These are phyloP conservation scores for Cercospora sp. DNA, from an alignment of 2,329 filamentous ascomycete genomes.

Conservation along the genomic window DNA sequence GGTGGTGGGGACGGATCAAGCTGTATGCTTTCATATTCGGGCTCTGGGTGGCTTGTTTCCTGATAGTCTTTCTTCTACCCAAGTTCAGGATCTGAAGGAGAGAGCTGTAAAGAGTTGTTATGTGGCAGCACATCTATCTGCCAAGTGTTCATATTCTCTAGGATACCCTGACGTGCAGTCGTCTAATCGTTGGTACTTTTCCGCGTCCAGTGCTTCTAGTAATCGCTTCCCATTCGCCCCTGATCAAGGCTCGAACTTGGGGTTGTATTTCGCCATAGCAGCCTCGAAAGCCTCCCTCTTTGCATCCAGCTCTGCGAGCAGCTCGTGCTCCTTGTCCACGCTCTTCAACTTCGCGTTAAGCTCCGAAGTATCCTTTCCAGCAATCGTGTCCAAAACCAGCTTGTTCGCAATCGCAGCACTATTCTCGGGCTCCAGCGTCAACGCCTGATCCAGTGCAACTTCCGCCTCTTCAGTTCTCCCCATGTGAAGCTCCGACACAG, in stretches of 20 bases:
- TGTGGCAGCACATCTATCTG: neutral
- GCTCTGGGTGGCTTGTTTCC: slow-evolving; percentile 72
- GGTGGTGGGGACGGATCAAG: slow-evolving; percentile 76
- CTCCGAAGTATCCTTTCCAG: slow-evolving; percentile 69
- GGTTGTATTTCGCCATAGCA: slow-evolving; percentile 80
- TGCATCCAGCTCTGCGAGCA: slow-evolving; percentile 73
- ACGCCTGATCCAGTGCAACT: slow-evolving; percentile 76
- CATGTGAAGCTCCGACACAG: slow-evolving; percentile 86
- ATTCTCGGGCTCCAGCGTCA: slow-evolving; percentile 70
- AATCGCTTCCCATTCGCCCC: neutral
- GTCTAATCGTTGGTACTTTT: neutral
- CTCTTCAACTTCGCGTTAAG: slow-evolving; percentile 55
- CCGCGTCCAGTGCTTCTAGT: neutral
- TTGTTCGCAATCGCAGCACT: slow-evolving; percentile 78
- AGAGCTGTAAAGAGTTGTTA: neutral
- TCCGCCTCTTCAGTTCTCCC: slow-evolving; percentile 87
- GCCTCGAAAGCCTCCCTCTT: slow-evolving; percentile 88
- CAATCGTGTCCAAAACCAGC: slow-evolving; percentile 74
- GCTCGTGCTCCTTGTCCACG: slow-evolving; percentile 65
- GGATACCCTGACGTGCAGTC: slow-evolving; percentile 9
- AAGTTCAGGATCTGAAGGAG: slow-evolving; percentile 74
- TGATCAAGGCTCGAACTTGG: slow-evolving; percentile 68
- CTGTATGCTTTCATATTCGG: slow-evolving; percentile 82
- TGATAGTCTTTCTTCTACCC: slow-evolving; percentile 82
- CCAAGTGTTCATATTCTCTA: slow-evolving; percentile 3